phyloP scores from a whole-genome alignment of 169 alveolate genomes.

The Plasmodium berghei region DNA sequence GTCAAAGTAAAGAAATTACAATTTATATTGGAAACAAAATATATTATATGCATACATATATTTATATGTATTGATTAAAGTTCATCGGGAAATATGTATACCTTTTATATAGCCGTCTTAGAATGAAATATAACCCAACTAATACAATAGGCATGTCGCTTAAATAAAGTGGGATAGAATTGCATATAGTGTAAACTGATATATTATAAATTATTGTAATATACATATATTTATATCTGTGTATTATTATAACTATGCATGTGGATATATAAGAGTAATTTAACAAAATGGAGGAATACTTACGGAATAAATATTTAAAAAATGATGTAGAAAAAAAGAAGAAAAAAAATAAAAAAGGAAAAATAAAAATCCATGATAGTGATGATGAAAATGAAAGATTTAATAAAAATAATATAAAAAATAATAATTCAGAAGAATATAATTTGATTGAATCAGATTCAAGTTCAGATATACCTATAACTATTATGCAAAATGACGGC shows the following conservation, averaged over 20 bases:
- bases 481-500: slow-evolving; percentile 8
- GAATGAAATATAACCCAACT: too few relatives aligned
- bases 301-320: slow-evolving; percentile 38
- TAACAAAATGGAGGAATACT: slow-evolving; percentile 42
- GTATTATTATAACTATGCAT: background rate
- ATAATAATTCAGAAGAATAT: background rate
- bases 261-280: background rate
- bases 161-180: too few relatives aligned
- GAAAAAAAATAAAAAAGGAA: slow-evolving; percentile 1
- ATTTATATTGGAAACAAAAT: too few relatives aligned
- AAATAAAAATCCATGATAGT: slow-evolving; percentile 45
- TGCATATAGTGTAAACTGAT: too few relatives aligned
- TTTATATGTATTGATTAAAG: too few relatives aligned
- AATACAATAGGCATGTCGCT: too few relatives aligned
- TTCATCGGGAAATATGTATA: too few relatives aligned
- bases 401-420: background rate
- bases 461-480: slow-evolving; percentile 57
- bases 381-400: slow-evolving; percentile 34
- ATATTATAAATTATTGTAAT: background rate
- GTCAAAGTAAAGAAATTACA: too few relatives aligned
- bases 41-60: too few relatives aligned
- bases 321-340: slow-evolving; percentile 9
- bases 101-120: too few relatives aligned
- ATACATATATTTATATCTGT: background rate
- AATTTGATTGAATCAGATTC: slow-evolving; percentile 9